Conservation (phyloP, 83 land plant genomes). For the Isoetes engelmannii region DNA sequence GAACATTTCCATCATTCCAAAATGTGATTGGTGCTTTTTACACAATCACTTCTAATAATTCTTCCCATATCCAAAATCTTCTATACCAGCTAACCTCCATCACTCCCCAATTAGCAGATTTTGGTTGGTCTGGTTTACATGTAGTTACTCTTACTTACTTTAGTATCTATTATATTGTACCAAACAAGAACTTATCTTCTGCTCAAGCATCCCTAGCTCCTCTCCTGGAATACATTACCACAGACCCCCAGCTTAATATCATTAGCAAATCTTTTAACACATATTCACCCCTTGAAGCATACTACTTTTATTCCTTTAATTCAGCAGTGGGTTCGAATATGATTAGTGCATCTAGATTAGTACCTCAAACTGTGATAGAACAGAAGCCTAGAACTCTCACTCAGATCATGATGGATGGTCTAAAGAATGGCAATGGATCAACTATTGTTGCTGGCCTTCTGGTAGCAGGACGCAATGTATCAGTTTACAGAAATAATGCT, state of each 20-base stretch:
- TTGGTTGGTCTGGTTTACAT: neutral
- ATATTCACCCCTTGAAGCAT: neutral
- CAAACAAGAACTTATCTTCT: constrained; percentile 1
- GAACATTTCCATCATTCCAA: constrained; percentile 3
- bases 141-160: neutral
- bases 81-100: neutral
- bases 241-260: neutral
- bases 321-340: neutral
- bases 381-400: neutral
- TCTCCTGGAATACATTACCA: neutral
- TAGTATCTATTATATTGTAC: neutral
- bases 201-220: neutral
- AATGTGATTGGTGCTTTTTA: neutral
- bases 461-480: constrained; percentile 7
- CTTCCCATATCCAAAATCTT: constrained; percentile 3
- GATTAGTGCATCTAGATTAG: neutral
- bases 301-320: neutral
- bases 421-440: neutral
- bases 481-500: constrained; percentile 2
- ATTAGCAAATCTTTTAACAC: neutral
- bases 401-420: neutral
- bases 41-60: constrained; percentile 1
- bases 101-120: constrained; percentile 3
- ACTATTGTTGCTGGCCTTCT: neutral
- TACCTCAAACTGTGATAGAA: neutral